These are phyloP conservation scores for Yamadazyma diddensiae DNA, from an alignment of 1,139 yeast genomes.

Conservation along the genomic window DNA sequence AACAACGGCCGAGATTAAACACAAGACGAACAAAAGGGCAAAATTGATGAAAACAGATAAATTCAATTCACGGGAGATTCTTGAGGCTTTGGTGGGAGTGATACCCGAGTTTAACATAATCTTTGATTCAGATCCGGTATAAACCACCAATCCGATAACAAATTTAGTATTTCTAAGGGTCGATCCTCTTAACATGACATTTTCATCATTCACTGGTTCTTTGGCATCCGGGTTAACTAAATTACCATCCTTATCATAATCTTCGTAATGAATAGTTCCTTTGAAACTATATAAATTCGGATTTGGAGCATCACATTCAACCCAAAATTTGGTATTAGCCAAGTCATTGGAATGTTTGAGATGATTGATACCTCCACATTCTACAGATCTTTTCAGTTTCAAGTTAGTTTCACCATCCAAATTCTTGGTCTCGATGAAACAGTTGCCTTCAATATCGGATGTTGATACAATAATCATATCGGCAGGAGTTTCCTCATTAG, in stretches of 20 bases:
- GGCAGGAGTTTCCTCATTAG: slow-evolving; percentile 92
- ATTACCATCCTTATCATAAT: slow-evolving; percentile 34
- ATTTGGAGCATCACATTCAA: slow-evolving; percentile 91
- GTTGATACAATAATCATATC: slow-evolving; percentile 79
- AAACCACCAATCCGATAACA: slow-evolving; percentile 86
- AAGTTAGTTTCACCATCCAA: slow-evolving; percentile 95
- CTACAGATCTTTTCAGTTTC: slow-evolving; percentile 73
- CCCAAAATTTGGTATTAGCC: slow-evolving; percentile 71
- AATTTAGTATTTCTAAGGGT: slow-evolving; percentile 90
- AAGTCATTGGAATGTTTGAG: slow-evolving; percentile 70
- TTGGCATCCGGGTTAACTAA: slow-evolving; percentile 44
- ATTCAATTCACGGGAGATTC: slow-evolving; percentile 81
- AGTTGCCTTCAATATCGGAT: slow-evolving; percentile 85
- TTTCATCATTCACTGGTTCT: slow-evolving; percentile 80
- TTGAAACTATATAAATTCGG: slow-evolving; percentile 79
- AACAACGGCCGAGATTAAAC: slow-evolving; percentile 78
- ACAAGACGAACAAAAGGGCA: slow-evolving; percentile 65
- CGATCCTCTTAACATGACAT: slow-evolving; percentile 83
- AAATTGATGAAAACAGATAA: slow-evolving; percentile 80
- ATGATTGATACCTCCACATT: slow-evolving; percentile 55
- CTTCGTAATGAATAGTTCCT: slow-evolving; percentile 73
- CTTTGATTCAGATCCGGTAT: slow-evolving; percentile 89
- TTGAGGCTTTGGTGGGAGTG: slow-evolving; percentile 85
- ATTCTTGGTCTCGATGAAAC: slow-evolving; percentile 92
- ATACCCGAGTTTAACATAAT: slow-evolving; percentile 91